Base-by-base conservation (phyloP, 306 rosid species). In the Arachis hypogaea region DNA sequence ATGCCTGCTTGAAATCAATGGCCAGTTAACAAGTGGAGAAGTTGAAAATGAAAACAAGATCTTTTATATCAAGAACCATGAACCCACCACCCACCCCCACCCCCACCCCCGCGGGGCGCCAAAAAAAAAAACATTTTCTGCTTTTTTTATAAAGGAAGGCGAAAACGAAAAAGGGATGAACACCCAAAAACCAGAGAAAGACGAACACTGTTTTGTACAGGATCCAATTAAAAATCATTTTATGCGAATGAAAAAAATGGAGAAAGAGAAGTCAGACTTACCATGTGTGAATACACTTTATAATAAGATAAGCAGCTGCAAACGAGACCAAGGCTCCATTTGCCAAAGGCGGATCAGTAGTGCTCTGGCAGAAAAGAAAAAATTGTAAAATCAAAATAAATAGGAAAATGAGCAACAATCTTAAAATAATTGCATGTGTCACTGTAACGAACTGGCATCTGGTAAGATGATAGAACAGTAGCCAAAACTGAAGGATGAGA, bases 291-390 rank as follows among this genome's bases (percentile, higher is more conserved):
- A 33, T 2, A 4, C 38, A 33, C 38, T 33, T 33, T 33, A 33
- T 33, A 33, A 33, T 4, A 89, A 73, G 73, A 87, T 85, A 81
- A 57, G 57, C 45, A 70, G 77, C 80, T 78, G 78, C 88, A 71
- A 84, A 87, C 41, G 72, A 77, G 74, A 81, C 71, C 88, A 83
- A 71, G 12, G 85, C 84, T 36, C 80, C 90, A 28, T 87, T 33
- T 70, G 90, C 91, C 41, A 92, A 83, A 81, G 83, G 86, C 65
- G 84, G 77, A 78, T 92, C 97, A 7, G 83, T 77, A 57, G 91
- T 84, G 87, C 97, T 84, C 93, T 92, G 85, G 63, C 14, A 72
- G 33, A 77, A 73, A 40, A 28, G 9, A 74, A 59, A 30, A 69
- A 64, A 33, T 22, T 22, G 28, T 7, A 41, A 41, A 41, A 4